phyloP scores from a whole-genome alignment of 1,139 yeast species.

The Meyerozyma guilliermondii region DNA sequence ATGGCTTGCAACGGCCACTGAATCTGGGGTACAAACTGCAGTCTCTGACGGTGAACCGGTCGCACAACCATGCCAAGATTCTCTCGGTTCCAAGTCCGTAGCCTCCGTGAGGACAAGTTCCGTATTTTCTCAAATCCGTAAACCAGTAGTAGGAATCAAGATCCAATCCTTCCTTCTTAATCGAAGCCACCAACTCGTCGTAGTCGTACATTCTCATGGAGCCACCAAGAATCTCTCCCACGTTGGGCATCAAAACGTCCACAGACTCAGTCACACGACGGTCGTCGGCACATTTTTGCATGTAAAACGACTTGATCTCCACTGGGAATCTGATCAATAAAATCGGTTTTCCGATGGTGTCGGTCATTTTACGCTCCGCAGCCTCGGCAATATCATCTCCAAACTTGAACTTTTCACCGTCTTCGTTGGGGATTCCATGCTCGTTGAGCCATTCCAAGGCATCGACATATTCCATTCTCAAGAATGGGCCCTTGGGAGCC shows the following conservation, averaged over 20 bases:
- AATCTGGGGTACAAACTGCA: slow-evolving; percentile 97
- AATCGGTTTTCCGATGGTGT: slow-evolving; percentile 86
- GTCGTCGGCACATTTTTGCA: slow-evolving; percentile 89
- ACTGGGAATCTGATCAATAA: slow-evolving; percentile 92
- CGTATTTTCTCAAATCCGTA: slow-evolving; percentile 91
- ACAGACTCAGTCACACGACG: slow-evolving; percentile 95
- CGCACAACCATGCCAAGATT: slow-evolving; percentile 95
- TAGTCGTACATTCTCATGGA: slow-evolving; percentile 90
- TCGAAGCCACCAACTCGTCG: slow-evolving; percentile 83
- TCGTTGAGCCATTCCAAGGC: slow-evolving; percentile 97
- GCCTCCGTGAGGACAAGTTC: slow-evolving; percentile 98
- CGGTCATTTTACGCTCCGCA: slow-evolving; percentile 98
- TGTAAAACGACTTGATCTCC: slow-evolving; percentile 95
- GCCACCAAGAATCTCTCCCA: slow-evolving; percentile 97
- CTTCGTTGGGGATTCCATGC: slow-evolving; percentile 90
- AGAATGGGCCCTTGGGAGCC: slow-evolving; percentile 81
- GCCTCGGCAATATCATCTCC: slow-evolving; percentile 99
- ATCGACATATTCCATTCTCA: slow-evolving; percentile 83
- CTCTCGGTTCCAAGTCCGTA: slow-evolving; percentile 98
- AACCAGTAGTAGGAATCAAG: slow-evolving; percentile 89
- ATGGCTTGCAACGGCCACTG: slow-evolving; percentile 97
- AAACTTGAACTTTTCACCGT: slow-evolving; percentile 84
- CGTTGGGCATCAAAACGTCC: slow-evolving; percentile 97
- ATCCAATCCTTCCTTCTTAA: slow-evolving; percentile 86
- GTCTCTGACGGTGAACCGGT: slow-evolving; percentile 96